A percentile compares a stretch with the other conserved stretches of the same genome.
Conservation (phyloP, 2,329 filamentous ascomycete species). For the Ophiostoma australiae region DNA sequence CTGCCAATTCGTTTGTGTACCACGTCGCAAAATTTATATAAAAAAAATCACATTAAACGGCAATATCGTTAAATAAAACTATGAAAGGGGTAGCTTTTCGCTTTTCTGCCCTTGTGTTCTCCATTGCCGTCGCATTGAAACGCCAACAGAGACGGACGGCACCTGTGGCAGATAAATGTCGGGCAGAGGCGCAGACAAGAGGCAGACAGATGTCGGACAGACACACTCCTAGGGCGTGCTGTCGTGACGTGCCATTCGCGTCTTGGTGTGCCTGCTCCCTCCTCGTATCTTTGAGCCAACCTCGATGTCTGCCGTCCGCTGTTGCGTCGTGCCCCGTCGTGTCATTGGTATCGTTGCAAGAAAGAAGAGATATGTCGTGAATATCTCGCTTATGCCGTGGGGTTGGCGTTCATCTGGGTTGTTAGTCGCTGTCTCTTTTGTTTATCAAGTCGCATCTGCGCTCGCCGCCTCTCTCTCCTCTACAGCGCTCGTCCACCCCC, state of each 20-base stretch:
- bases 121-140: neutral
- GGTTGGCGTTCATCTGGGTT: conserved; percentile 29
- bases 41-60: neutral
- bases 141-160: neutral
- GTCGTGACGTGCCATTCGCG: too few species aligned
- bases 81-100: neutral
- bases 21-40: too few species aligned
- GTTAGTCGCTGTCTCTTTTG: neutral
- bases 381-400: conserved; percentile 15
- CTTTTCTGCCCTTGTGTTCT: neutral
- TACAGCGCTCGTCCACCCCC: neutral
- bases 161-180: neutral
- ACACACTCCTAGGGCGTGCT: too few species aligned
- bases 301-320: neutral
- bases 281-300: neutral
- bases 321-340: neutral
- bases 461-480: neutral
- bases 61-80: conserved; percentile 8
- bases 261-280: neutral
- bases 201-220: neutral
- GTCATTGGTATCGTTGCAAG: conserved; percentile 8
- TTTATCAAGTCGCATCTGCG: neutral
- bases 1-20: too few species aligned
- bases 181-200: too few species aligned
- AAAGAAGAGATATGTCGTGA: neutral